A percentile compares a stretch with the other conserved stretches of the same genome.
Conservation (phyloP, 2,329 filamentous ascomycete genomes). For the Nemania serpens region DNA sequence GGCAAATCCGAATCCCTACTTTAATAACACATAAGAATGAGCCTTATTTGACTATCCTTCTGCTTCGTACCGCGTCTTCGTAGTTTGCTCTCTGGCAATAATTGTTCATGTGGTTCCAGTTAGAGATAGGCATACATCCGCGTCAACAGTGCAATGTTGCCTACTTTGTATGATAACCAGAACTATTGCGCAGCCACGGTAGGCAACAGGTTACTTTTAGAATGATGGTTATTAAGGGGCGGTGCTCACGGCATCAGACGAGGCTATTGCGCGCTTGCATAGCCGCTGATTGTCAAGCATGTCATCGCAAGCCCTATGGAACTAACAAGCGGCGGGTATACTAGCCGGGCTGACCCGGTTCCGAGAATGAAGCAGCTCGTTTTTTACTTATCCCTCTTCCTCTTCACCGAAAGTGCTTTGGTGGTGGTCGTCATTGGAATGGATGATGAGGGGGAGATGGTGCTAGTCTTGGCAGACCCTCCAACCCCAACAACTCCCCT, state of each 20-base stretch:
- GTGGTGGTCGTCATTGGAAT: not conserved
- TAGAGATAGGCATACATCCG: no score
- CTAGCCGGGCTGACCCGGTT: not conserved
- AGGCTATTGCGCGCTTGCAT: constrained; percentile 23
- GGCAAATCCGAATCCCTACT: no score
- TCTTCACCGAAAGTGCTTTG: constrained; percentile 16
- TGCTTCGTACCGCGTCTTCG: no score
- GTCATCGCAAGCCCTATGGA: not conserved
- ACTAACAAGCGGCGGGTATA: not conserved
- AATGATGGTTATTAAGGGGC: constrained; percentile 1
- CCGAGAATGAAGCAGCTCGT: not conserved
- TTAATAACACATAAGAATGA: no score
- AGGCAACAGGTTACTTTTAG: constrained; percentile 11
- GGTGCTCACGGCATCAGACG: constrained; percentile 9
- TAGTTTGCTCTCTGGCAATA: no score
- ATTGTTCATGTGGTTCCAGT: no score
- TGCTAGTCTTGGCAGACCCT: constrained; percentile 1
- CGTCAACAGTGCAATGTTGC: not conserved
- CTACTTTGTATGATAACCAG: not conserved
- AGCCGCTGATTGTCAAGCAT: constrained; percentile 17
- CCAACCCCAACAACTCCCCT: not conserved
- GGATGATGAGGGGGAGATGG: not conserved
- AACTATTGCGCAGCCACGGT: constrained; percentile 2
- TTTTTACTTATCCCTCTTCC: not conserved
- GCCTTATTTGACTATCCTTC: no score